These are phyloP conservation scores for Chloris gayana DNA, from an alignment of 176 grass and related monocot species.

Conservation along the genomic window DNA sequence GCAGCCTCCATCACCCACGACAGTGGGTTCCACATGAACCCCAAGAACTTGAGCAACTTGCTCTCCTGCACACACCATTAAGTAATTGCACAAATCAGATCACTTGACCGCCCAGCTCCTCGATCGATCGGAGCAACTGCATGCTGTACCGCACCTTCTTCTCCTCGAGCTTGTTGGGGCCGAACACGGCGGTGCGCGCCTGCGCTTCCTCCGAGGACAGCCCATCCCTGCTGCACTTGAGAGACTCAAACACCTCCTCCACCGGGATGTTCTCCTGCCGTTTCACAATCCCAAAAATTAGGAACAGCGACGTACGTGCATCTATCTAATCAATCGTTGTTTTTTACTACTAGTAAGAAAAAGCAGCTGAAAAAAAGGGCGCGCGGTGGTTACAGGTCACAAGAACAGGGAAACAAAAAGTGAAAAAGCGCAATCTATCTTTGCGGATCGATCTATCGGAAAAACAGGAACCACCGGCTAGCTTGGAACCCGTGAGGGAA, in stretches of 20 bases:
- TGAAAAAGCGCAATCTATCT: not conserved
- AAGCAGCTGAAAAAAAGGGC: conserved; percentile 6
- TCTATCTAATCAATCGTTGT: conserved; percentile 1
- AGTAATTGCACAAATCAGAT: too few relatives aligned
- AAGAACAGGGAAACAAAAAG: not conserved
- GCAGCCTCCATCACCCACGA: conserved; percentile 98
- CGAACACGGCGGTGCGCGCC: conserved; percentile 68
- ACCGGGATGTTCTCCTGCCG: conserved; percentile 85
- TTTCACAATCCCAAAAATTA: not conserved
- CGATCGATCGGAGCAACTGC: too few relatives aligned
- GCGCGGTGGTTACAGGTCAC: conserved; percentile 35
- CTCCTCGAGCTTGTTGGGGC: conserved; percentile 97
- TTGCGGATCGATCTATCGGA: not conserved
- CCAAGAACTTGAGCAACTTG: conserved; percentile 81
- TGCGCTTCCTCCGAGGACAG: conserved; percentile 59
- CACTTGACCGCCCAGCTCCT: too few relatives aligned
- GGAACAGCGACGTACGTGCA: not conserved
- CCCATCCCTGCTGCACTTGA: conserved; percentile 63
- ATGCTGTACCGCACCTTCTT: conserved; percentile 58
- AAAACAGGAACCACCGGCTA: conserved; percentile 9
- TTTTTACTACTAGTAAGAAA: not conserved
- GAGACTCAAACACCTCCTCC: conserved; percentile 84
- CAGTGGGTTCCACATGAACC: conserved; percentile 98
- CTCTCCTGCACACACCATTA: conserved; percentile 61
- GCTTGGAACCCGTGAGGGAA: conserved; percentile 31